Evolutionary conservation across 192 early-diverging fungal species (phyloP), one percentile per base, ranked within the genome.

Genomic region (Haplosporangium gracile): DNA sequence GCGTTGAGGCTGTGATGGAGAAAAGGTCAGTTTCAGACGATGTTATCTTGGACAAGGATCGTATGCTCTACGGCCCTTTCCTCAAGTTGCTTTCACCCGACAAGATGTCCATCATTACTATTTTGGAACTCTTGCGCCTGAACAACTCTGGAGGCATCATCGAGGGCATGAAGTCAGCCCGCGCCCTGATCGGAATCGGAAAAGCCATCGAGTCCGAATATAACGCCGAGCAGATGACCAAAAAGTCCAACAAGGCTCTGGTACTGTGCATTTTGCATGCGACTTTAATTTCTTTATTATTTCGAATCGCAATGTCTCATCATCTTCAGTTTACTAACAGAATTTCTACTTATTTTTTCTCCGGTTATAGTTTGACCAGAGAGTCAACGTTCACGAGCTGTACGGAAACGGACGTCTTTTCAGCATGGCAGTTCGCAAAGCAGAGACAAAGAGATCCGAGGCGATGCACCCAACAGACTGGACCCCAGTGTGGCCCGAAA

Each of bases 201-300:
- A 93, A 90, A 34, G 91, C 95, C 5, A 89, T 99, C 26, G 96
- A 98, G 78, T 90, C 89, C 73, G 97, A 99, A 87, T 94, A 96
- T 82, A 94, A 95, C 82, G 91, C 95, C 15, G 92, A 94, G 72
- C 91, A 95, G 51, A 92, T 97, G 89, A 93, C 94, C 55, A 92
- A 93, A 79, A 93, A 91, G 73, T 89, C 89, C 26, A 95, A 95
- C 79, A 86, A 90, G 43, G 93, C 92, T 34, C 70, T 93, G 60
- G 85, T 95, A 74, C 79, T 82, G 18, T 74, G 77, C 42, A 85
- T 9, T 22, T 53, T 53, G 36, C 51, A 53, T 32, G 11, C 13
- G 2, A 3, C 20, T 18, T 5, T n/a, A 29, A n/a, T n/a, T 65
- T 32, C 0, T 26, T 29, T 38, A 22, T 47, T 26, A 24, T 47